phyloP scores from a whole-genome alignment of 2,329 filamentous ascomycete genomes.

The Chlorencoelia australis region DNA sequence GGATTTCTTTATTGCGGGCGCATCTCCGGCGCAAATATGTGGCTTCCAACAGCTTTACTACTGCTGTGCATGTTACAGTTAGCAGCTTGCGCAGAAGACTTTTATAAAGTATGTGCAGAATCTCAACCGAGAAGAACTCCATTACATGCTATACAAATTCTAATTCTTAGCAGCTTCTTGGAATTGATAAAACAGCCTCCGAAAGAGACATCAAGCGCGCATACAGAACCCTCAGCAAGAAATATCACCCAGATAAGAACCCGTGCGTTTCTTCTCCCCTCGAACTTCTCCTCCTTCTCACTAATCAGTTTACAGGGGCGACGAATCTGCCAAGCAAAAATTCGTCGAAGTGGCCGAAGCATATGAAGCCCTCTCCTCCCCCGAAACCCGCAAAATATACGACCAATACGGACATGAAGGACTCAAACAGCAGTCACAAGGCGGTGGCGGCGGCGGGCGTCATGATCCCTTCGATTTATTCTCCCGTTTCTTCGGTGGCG shows the following conservation, averaged over 20 bases:
- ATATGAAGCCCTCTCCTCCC: constrained; percentile 80
- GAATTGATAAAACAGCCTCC: constrained; percentile 65
- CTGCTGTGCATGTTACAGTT: constrained; percentile 45
- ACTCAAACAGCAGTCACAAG: constrained; percentile 70
- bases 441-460: constrained; percentile 49
- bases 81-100: constrained; percentile 56
- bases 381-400: constrained; percentile 78
- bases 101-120: constrained; percentile 63
- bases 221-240: constrained; percentile 86
- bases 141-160: constrained; percentile 3
- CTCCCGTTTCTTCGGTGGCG: constrained; percentile 90
- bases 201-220: constrained; percentile 89
- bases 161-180: constrained; percentile 52
- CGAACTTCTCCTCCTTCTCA: background rate
- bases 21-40: constrained; percentile 31
- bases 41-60: constrained; percentile 42
- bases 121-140: too few relatives aligned
- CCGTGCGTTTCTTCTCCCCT: constrained; percentile 49
- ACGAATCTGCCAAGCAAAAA: constrained; percentile 72
- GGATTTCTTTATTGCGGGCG: constrained; percentile 10
- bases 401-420: constrained; percentile 91
- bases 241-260: constrained; percentile 96
- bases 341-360: constrained; percentile 93
- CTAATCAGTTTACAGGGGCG: constrained; percentile 44
- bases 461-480: constrained; percentile 96